A percentile compares a stretch with the other conserved stretches of the same genome.
Evolutionary conservation across 805 yeast species (phyloP).

Genomic region (Jamesozyma rosinii): DNA sequence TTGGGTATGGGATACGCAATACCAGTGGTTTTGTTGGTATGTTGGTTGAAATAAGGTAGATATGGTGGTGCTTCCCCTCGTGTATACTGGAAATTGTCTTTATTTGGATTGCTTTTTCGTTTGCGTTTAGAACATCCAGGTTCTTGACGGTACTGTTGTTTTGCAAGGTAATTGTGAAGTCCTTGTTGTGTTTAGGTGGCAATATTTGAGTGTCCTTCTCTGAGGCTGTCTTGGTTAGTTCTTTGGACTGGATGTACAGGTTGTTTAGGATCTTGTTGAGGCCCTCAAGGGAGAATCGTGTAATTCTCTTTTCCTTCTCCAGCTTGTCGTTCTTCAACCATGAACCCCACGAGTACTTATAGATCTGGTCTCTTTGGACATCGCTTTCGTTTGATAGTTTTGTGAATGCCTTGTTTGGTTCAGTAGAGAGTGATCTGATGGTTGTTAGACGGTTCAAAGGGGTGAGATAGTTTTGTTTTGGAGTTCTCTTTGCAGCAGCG

Average conservation of each 20-base stretch:
- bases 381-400: conserved; percentile 51
- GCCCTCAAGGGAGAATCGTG: conserved; percentile 77
- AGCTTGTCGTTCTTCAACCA: conserved; percentile 75
- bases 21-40: conserved; percentile 49
- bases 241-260: conserved; percentile 33
- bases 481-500: not conserved
- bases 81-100: conserved; percentile 75
- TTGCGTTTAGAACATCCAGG: conserved; percentile 38
- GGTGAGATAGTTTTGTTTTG: not conserved
- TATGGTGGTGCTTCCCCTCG: conserved; percentile 90
- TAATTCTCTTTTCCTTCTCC: conserved; percentile 68
- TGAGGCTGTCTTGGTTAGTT: conserved; percentile 17
- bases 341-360: conserved; percentile 89
- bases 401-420: conserved; percentile 38
- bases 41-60: conserved; percentile 63
- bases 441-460: not conserved
- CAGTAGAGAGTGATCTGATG: conserved; percentile 25
- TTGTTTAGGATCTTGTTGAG: conserved; percentile 44
- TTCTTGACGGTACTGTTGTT: conserved; percentile 39
- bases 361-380: conserved; percentile 62
- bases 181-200: conserved; percentile 17
- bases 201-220: conserved; percentile 17
- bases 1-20: conserved; percentile 77
- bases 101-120: conserved; percentile 38
- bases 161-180: conserved; percentile 36